A percentile compares a stretch with the other conserved stretches of the same genome.
Conservation (phyloP, 106 monocot genomes). For the Hemerocallis citrina region DNA sequence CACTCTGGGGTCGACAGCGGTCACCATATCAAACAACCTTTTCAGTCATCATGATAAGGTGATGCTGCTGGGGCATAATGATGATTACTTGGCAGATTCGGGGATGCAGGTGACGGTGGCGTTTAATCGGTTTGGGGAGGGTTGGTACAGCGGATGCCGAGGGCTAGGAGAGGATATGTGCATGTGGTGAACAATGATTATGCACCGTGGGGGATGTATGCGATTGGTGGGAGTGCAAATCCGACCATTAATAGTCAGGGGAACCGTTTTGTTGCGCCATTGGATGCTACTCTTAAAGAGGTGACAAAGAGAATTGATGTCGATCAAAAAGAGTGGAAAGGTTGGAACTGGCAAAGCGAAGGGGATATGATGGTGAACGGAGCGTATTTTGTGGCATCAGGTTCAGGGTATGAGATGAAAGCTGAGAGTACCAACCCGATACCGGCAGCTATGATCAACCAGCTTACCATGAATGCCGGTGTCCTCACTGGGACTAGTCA, state of each 20-base stretch:
- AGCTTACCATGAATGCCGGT: conserved; percentile 10
- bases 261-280: not conserved
- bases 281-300: not conserved
- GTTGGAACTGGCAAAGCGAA: too few species aligned
- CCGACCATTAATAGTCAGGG: conserved; percentile 4
- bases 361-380: too few species aligned
- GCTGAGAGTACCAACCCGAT: conserved; percentile 6
- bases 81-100: not conserved
- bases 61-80: not conserved
- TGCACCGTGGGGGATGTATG: not conserved
- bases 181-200: conserved; percentile 7
- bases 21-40: not conserved
- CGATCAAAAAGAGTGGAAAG: too few species aligned
- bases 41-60: not conserved
- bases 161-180: not conserved
- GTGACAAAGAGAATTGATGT: too few species aligned
- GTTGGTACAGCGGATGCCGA: conserved; percentile 1
- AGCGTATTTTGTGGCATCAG: too few species aligned
- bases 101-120: conserved; percentile 1
- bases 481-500: not conserved
- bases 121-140: not conserved
- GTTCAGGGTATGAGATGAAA: too few species aligned
- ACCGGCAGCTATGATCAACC: conserved; percentile 3
- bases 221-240: conserved; percentile 1
- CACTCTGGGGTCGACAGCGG: not conserved